Base-by-base conservation (phyloP, 192 early-diverging fungal species). In the Umbelopsis ramanniana region DNA sequence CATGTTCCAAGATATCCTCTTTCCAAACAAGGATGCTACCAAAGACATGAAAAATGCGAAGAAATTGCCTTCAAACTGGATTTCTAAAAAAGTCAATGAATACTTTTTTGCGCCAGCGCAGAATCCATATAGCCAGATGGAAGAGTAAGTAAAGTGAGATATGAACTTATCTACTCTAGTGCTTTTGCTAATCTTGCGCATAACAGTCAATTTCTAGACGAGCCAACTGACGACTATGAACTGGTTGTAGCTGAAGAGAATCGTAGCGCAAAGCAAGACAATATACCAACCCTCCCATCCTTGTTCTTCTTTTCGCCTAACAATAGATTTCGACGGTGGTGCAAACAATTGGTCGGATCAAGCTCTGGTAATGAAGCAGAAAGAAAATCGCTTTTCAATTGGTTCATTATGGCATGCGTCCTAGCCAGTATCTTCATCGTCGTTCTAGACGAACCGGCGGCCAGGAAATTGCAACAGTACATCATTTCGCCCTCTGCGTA, bases 301-400 rank as follows among this genome's bases (percentile, higher is more conserved):
- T 70, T 88, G 24, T 81, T 81, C 57, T 70, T 86, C 45, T 81
- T 88, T 54, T 82, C 85, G 5, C 77, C 84, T 11, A 52, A 70
- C 22, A 88, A 83, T 68, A 71, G 72, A 55, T 60, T 87, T 38
- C 71, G 87, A 54, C 67, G 76, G 9, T 73, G 70, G 29, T 82
- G 86, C 26, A 83, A 86, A 45, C 73, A 71, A 10, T 53, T 88
- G 38, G 81, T 84, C 0, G 52, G 70, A 6, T 43, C 81, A 68
- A 67, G 79, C 77, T n/a, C 71, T 46, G 40, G 69, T 70, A 70
- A 68, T 68, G 50, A 85, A 68, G 22, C 76, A 0, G 77, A 79
- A 29, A 69, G 69, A n/a, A 57, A 74, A 6, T 74, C 81, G 23
- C 22, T 82, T 6, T 88, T 88, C 67, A 85, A 82, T 74, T 69